Conservation (phyloP, 352 stramenopile genomes). For the Globisporangium megalacanthum region DNA sequence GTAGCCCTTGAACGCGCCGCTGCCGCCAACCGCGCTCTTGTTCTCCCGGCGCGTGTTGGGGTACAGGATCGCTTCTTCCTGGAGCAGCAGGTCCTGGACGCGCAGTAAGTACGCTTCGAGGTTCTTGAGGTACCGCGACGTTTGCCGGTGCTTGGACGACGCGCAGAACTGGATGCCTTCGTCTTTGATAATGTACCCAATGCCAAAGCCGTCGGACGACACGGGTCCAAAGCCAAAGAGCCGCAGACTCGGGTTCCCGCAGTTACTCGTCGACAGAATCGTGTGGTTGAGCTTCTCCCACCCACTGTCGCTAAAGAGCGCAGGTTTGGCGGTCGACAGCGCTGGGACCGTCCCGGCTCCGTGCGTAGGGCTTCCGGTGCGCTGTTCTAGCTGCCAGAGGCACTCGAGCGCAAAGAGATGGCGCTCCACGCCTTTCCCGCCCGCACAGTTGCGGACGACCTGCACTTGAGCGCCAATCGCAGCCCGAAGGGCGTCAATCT, state of each 20-base stretch:
- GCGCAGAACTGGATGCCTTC: slow-evolving; percentile 88
- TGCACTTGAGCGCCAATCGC: slow-evolving; percentile 87
- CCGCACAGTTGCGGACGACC: slow-evolving; percentile 85
- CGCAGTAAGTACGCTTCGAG: slow-evolving; percentile 71
- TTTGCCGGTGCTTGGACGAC: slow-evolving; percentile 78
- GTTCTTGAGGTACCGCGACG: slow-evolving; percentile 79
- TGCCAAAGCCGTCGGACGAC: slow-evolving; percentile 92
- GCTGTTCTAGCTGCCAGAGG: slow-evolving; percentile 66
- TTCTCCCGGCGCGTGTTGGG: too few relatives aligned
- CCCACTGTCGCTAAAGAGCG: slow-evolving; percentile 85
- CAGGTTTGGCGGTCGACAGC: slow-evolving; percentile 35
- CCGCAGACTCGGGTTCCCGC: slow-evolving; percentile 92
- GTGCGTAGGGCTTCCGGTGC: slow-evolving; percentile 13
- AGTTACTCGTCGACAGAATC: slow-evolving; percentile 95
- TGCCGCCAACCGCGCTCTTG: too few relatives aligned
- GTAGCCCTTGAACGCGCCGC: slow-evolving; percentile 35
- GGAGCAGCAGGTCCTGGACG: slow-evolving; percentile 72
- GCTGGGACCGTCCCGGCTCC: neutral
- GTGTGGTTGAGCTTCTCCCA: slow-evolving; percentile 93
- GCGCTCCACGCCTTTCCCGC: slow-evolving; percentile 90
- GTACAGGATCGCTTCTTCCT: slow-evolving; percentile 14
- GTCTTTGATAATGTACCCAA: slow-evolving; percentile 98
- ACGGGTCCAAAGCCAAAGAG: slow-evolving; percentile 94
- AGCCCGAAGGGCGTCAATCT: slow-evolving; percentile 80
- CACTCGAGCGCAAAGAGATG: slow-evolving; percentile 94